phyloP scores from a whole-genome alignment of 1,139 yeast genomes.

The Hansenula sp. region DNA sequence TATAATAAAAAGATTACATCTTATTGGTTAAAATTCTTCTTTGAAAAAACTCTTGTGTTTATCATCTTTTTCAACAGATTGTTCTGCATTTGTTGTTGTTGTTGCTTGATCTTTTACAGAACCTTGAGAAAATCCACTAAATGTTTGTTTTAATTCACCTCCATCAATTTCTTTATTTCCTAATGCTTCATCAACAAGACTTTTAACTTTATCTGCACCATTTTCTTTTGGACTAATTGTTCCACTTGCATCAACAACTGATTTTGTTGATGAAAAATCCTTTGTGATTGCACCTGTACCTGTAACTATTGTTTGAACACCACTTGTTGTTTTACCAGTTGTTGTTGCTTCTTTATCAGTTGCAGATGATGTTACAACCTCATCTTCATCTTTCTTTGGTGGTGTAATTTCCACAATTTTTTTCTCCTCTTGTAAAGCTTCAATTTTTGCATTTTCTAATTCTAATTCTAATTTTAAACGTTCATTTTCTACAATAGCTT shows the following conservation, averaged over 20 bases:
- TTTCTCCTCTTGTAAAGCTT: constrained; percentile 22
- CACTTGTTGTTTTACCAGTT: constrained; percentile 1
- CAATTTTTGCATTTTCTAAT: constrained; percentile 22
- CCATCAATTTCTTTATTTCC: constrained; percentile 15
- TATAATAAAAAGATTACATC: no score
- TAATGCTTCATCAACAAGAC: constrained; percentile 15
- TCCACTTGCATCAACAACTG: constrained; percentile 11
- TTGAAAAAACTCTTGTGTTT: constrained; percentile 21
- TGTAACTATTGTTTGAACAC: constrained; percentile 4
- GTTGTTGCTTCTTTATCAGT: not conserved
- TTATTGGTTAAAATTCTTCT: constrained; percentile 10
- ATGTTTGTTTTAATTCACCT: constrained; percentile 27
- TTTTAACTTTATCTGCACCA: constrained; percentile 6
- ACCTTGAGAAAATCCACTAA: constrained; percentile 38
- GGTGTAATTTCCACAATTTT: constrained; percentile 24
- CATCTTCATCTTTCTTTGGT: constrained; percentile 15
- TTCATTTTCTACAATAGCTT: constrained; percentile 27
- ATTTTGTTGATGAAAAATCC: constrained; percentile 2
- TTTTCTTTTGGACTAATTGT: not conserved
- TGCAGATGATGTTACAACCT: not conserved
- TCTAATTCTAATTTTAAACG: constrained; percentile 17
- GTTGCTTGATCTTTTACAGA: constrained; percentile 17
- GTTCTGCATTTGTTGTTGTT: constrained; percentile 5
- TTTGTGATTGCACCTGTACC: constrained; percentile 3
- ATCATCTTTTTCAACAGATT: constrained; percentile 5